Evolutionary conservation across 1,139 yeast genomes (phyloP).

Genomic region (Meyerozyma smithsonii): DNA sequence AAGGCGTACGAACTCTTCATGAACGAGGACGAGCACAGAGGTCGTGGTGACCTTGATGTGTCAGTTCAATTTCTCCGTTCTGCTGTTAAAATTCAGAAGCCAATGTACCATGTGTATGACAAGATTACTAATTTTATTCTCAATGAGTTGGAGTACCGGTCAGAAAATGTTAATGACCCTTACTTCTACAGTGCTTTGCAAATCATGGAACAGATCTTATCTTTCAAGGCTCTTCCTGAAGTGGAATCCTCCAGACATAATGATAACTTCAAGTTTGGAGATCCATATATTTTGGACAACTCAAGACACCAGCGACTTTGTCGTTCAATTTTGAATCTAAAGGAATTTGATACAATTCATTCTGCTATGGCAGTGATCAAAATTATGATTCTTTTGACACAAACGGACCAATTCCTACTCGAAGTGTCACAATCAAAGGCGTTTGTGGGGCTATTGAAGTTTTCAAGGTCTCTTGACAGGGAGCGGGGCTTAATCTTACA

Average conservation of each 20-base stretch:
- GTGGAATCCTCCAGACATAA: slow-evolving; percentile 15
- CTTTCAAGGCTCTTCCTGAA: slow-evolving; percentile 40
- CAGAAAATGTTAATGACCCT: slow-evolving; percentile 31
- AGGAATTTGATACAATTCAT: slow-evolving; percentile 35
- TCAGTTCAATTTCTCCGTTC: background rate
- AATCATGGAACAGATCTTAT: slow-evolving; percentile 45
- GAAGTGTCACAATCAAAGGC: slow-evolving; percentile 40
- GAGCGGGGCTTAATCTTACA: slow-evolving; percentile 3
- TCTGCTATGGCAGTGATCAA: slow-evolving; percentile 50
- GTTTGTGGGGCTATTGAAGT: slow-evolving; percentile 16
- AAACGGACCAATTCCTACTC: slow-evolving; percentile 34
- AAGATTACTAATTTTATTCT: slow-evolving; percentile 25
- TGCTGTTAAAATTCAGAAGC: background rate
- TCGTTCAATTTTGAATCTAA: slow-evolving; percentile 33
- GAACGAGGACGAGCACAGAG: background rate
- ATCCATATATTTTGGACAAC: slow-evolving; percentile 20
- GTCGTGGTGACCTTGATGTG: background rate
- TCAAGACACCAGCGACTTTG: slow-evolving; percentile 34
- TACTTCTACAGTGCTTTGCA: slow-evolving; percentile 51
- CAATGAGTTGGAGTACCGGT: slow-evolving; percentile 23
- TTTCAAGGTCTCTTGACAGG: slow-evolving; percentile 11
- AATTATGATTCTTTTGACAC: slow-evolving; percentile 49
- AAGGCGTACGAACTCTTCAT: background rate
- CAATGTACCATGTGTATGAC: slow-evolving; percentile 6
- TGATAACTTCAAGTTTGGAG: slow-evolving; percentile 1